These are phyloP conservation scores for Wallacemonas sp. DNA, from an alignment of 208 protist genomes.

Conservation along the genomic window DNA sequence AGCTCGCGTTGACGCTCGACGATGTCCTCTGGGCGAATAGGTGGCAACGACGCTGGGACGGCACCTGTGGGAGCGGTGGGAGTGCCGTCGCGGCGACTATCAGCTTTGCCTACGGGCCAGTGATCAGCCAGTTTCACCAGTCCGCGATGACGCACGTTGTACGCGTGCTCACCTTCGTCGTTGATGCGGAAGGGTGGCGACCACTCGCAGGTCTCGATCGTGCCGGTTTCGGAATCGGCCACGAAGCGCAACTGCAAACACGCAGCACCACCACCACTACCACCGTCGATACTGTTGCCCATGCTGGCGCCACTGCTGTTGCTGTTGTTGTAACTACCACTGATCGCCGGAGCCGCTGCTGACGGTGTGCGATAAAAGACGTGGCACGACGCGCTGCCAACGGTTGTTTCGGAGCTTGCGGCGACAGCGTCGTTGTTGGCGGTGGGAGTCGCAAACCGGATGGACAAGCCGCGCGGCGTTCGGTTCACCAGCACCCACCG, in stretches of 20 bases:
- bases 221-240: slow-evolving; percentile 12
- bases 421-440: background rate
- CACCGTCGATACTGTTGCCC: background rate
- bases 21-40: slow-evolving; percentile 43
- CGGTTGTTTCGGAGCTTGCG: slow-evolving; percentile 8
- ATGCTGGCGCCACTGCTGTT: slow-evolving; percentile 3
- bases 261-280: slow-evolving; percentile 7
- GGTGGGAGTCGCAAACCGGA: background rate
- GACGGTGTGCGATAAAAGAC: background rate
- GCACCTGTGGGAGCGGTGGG: background rate
- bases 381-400: slow-evolving; percentile 1
- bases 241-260: slow-evolving; percentile 14
- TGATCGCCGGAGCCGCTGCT: background rate
- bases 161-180: slow-evolving; percentile 37
- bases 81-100: background rate
- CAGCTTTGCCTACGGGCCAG: slow-evolving; percentile 27
- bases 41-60: slow-evolving; percentile 26
- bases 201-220: slow-evolving; percentile 31
- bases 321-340: background rate
- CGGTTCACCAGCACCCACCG: slow-evolving; percentile 74
- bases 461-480: slow-evolving; percentile 27
- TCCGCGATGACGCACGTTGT: slow-evolving; percentile 47
- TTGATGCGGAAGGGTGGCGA: slow-evolving; percentile 44
- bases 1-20: slow-evolving; percentile 30
- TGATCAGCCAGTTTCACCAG: slow-evolving; percentile 30